Evolutionary conservation across 2,329 filamentous ascomycete genomes (phyloP).

Genomic region (Apiospora hydei): DNA sequence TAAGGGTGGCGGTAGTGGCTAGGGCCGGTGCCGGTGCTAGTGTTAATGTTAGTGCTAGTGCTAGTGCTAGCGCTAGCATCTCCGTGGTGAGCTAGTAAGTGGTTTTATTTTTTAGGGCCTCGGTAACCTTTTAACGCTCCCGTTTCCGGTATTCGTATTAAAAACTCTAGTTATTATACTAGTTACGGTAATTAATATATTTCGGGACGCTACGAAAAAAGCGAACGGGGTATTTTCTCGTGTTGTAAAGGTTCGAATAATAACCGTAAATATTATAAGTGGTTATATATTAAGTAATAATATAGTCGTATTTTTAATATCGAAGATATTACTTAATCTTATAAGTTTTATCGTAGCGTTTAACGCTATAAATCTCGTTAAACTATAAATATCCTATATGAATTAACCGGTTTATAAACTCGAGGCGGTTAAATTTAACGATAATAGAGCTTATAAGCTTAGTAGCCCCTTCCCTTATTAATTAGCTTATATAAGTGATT

Average conservation of each 20-base stretch:
- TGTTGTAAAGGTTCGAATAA: not conserved
- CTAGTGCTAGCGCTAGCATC: not conserved
- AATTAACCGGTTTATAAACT: not conserved
- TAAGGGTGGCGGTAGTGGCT: no score
- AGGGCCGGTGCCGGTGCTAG: no score
- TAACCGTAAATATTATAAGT: not conserved
- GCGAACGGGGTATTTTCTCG: not conserved
- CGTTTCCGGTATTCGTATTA: not conserved
- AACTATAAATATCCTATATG: not conserved
- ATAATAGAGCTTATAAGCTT: not conserved
- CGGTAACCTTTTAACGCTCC: not conserved
- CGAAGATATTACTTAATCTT: not conserved
- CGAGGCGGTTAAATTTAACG: not conserved
- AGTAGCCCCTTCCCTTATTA: no score
- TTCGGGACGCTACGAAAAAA: not conserved
- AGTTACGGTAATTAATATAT: not conserved
- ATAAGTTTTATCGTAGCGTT: not conserved
- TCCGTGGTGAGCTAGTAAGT: not conserved
- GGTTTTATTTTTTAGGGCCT: not conserved
- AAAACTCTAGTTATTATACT: not conserved
- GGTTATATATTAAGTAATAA: no score
- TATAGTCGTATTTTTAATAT: conserved; percentile 6
- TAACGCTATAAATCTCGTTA: not conserved
- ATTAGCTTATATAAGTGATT: not conserved
- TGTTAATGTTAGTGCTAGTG: not conserved